These are phyloP conservation scores for Ceratobasidium sp. DNA, from an alignment of 1,284 basidiomycete species.

Conservation along the genomic window DNA sequence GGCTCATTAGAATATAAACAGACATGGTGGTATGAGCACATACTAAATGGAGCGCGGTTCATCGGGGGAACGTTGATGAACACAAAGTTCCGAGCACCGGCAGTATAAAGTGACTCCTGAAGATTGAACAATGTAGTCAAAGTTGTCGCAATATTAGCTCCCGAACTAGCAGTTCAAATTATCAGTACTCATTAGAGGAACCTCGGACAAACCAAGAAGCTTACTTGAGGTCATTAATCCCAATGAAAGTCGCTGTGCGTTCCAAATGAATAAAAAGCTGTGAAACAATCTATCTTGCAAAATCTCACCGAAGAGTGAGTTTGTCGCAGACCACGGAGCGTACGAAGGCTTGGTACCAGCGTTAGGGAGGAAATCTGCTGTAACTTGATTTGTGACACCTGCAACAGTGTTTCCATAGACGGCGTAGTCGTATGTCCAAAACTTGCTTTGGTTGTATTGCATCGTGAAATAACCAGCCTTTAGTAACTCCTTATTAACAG, in stretches of 20 bases:
- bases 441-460: constrained; percentile 37
- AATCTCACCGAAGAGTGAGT: constrained; percentile 29
- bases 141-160: constrained; percentile 16
- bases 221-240: constrained; percentile 37
- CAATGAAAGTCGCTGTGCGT: constrained; percentile 24
- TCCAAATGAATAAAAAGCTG: background rate
- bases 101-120: constrained; percentile 31
- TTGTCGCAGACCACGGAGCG: constrained; percentile 26
- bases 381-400: constrained; percentile 14
- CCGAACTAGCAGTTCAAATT: background rate
- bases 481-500: background rate
- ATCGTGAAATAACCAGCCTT: constrained; percentile 28
- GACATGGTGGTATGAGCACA: background rate
- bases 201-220: background rate
- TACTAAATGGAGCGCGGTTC: constrained; percentile 35
- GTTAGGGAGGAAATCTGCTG: constrained; percentile 13
- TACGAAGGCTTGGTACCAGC: constrained; percentile 24
- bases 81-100: constrained; percentile 39
- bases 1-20: background rate
- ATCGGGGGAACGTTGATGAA: constrained; percentile 34
- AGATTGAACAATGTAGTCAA: constrained; percentile 20
- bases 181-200: background rate
- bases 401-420: constrained; percentile 23
- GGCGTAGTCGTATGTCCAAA: constrained; percentile 31
- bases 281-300: background rate